phyloP scores from a whole-genome alignment of 441 rosid genomes.

The Francoa sonchifolia region DNA sequence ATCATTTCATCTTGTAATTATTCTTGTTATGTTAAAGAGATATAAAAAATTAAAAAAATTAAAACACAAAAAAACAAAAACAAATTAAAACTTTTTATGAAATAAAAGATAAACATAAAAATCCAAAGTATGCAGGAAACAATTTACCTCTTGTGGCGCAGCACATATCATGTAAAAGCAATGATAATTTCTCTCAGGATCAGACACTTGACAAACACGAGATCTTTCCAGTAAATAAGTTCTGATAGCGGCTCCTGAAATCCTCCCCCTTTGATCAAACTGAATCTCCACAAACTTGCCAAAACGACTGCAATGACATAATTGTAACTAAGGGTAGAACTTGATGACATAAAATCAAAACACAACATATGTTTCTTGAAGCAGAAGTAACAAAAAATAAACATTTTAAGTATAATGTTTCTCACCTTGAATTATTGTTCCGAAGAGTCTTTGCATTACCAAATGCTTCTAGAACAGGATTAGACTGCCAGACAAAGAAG shows the following conservation, averaged over 20 bases:
- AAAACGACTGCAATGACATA: conserved; percentile 44
- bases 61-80: background rate
- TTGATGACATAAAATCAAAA: conserved; percentile 8
- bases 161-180: conserved; percentile 82
- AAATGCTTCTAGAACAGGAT: conserved; percentile 75
- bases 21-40: no score
- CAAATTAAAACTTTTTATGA: background rate
- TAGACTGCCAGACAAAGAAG: conserved; percentile 36
- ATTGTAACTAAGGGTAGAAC: conserved; percentile 7
- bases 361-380: background rate
- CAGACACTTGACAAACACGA: conserved; percentile 72
- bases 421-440: conserved; percentile 66
- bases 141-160: conserved; percentile 48
- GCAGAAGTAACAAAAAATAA: conserved; percentile 3
- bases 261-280: conserved; percentile 46
- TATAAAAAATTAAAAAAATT: background rate
- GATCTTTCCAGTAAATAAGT: conserved; percentile 67
- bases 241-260: conserved; percentile 73
- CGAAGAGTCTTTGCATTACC: conserved; percentile 72
- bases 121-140: conserved; percentile 8
- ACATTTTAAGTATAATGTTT: background rate
- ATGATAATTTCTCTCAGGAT: conserved; percentile 78
- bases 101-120: background rate
- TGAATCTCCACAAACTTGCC: conserved; percentile 80
- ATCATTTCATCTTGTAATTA: no score